phyloP scores from a whole-genome alignment of 108 stramenopile species.

The Cyclostephanos tholiformis region DNA sequence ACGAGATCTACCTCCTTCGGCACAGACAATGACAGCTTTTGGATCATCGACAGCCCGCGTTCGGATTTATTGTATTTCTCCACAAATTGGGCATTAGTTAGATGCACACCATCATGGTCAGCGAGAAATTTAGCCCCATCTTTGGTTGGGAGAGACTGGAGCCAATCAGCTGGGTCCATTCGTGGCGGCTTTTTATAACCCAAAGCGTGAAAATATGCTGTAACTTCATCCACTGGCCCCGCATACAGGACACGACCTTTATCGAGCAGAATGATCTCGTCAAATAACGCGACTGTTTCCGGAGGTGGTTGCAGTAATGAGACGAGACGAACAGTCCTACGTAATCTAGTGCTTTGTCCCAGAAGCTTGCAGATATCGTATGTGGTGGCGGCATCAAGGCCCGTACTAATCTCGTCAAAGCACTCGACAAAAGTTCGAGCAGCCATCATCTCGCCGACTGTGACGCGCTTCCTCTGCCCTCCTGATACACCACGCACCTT shows the following conservation, averaged over 20 bases:
- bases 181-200: constrained; percentile 72
- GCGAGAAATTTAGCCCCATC: constrained; percentile 52
- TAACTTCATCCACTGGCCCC: constrained; percentile 74
- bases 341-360: constrained; percentile 37
- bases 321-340: constrained; percentile 52
- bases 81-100: constrained; percentile 63
- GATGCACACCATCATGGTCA: constrained; percentile 32
- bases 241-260: constrained; percentile 81
- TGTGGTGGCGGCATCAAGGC: constrained; percentile 51
- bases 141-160: constrained; percentile 61
- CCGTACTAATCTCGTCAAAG: constrained; percentile 64
- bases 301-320: constrained; percentile 90
- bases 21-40: constrained; percentile 32
- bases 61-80: constrained; percentile 54
- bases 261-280: constrained; percentile 84
- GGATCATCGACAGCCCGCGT: constrained; percentile 44
- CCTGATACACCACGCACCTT: constrained; percentile 84
- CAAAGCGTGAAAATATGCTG: constrained; percentile 60
- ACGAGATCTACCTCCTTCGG: constrained; percentile 4
- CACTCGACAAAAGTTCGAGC: constrained; percentile 46
- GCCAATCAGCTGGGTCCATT: constrained; percentile 84
- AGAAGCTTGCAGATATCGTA: constrained; percentile 66
- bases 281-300: constrained; percentile 92
- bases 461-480: constrained; percentile 89
- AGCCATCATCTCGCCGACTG: constrained; percentile 81